Percentiles rank a stretch among this genome's conserved stretches.
These are phyloP conservation scores for Metahyphopichia silvanorum DNA, from an alignment of 805 yeast genomes.

Conservation along the genomic window DNA sequence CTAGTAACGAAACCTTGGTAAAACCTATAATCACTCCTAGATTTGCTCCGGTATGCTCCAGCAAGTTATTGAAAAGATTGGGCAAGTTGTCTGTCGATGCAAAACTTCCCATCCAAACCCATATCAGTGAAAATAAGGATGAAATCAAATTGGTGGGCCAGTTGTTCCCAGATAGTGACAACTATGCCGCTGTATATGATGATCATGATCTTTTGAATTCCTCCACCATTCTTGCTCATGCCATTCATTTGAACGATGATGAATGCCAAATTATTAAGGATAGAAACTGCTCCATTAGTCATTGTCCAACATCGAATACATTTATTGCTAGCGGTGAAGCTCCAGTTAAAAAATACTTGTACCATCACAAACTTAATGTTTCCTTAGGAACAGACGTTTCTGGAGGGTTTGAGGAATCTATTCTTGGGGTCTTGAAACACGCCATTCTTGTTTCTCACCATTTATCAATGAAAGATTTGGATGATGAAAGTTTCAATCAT, in stretches of 20 bases:
- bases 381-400: slow-evolving; percentile 53
- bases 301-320: slow-evolving; percentile 91
- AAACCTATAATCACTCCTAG: slow-evolving; percentile 86
- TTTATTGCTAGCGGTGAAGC: slow-evolving; percentile 90
- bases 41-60: slow-evolving; percentile 85
- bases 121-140: slow-evolving; percentile 73
- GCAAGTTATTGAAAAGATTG: slow-evolving; percentile 56
- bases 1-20: slow-evolving; percentile 46
- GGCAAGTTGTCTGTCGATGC: slow-evolving; percentile 52
- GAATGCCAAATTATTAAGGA: slow-evolving; percentile 59
- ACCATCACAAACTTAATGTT: slow-evolving; percentile 67
- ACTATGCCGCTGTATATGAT: slow-evolving; percentile 78
- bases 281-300: slow-evolving; percentile 71
- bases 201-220: slow-evolving; percentile 54
- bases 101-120: slow-evolving; percentile 79
- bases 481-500: slow-evolving; percentile 32
- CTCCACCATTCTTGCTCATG: slow-evolving; percentile 85
- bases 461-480: slow-evolving; percentile 37
- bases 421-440: slow-evolving; percentile 31
- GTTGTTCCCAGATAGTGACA: slow-evolving; percentile 66
- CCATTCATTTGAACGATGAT: slow-evolving; percentile 64
- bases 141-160: slow-evolving; percentile 74
- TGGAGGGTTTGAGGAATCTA: slow-evolving; percentile 41
- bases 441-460: slow-evolving; percentile 40
- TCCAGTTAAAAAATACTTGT: slow-evolving; percentile 60